Conservation (phyloP, 441 rosid species). For the Caryocar brasiliense region DNA sequence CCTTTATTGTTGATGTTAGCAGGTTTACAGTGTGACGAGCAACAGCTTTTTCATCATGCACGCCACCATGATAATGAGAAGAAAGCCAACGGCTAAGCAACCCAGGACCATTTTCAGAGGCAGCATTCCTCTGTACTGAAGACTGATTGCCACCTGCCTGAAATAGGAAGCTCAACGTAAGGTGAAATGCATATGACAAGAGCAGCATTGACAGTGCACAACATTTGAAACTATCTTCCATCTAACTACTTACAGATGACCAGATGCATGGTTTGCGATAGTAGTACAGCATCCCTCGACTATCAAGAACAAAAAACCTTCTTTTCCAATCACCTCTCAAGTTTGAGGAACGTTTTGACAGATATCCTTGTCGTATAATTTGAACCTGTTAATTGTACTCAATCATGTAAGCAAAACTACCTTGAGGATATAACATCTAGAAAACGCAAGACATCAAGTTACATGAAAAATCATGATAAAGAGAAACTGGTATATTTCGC, state of each 20-base stretch:
- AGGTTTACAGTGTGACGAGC: conserved; percentile 93
- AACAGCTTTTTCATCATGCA: conserved; percentile 82
- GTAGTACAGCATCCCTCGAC: conserved; percentile 91
- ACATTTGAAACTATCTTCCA: conserved; percentile 3
- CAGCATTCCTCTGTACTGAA: conserved; percentile 38
- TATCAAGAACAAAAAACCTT: conserved; percentile 94
- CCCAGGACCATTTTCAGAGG: conserved; percentile 63
- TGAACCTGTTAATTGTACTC: conserved; percentile 49
- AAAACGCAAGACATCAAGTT: not conserved
- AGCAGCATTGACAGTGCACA: conserved; percentile 3
- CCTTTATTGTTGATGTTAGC: conserved; percentile 87
- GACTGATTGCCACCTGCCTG: conserved; percentile 68
- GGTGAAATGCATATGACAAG: conserved; percentile 9
- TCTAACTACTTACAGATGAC: conserved; percentile 53
- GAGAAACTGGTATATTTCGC: not conserved
- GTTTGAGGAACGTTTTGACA: conserved; percentile 93
- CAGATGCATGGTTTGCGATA: conserved; percentile 78
- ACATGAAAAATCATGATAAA: not conserved
- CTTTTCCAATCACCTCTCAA: conserved; percentile 98
- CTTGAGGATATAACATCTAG: not conserved
- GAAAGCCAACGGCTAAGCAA: conserved; percentile 92
- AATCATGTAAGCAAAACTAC: not conserved
- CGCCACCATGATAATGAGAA: conserved; percentile 85
- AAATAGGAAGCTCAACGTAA: conserved; percentile 13
- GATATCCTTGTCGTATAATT: conserved; percentile 92